Evolutionary conservation across 1,284 basidiomycete genomes (phyloP).

Genomic region (Inonotus obliquus): DNA sequence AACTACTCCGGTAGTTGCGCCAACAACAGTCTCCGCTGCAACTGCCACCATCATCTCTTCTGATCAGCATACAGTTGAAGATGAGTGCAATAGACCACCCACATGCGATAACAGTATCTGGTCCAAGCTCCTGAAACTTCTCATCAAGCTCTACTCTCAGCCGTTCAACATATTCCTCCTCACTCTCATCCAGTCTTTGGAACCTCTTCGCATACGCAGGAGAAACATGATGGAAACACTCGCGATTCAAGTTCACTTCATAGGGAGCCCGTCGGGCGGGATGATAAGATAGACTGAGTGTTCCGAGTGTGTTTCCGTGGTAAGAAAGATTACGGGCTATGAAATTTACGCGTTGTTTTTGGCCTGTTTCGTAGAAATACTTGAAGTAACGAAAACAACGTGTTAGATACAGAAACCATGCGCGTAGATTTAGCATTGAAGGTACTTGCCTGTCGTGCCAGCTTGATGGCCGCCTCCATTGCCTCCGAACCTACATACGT

Average conservation of each 20-base stretch:
- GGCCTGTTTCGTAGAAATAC: slow-evolving; percentile 67
- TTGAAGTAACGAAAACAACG: slow-evolving; percentile 24
- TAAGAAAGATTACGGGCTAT: slow-evolving; percentile 78
- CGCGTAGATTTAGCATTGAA: no score
- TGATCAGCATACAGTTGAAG: neutral
- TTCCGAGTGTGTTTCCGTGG: slow-evolving; percentile 79
- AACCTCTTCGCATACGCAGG: slow-evolving; percentile 84
- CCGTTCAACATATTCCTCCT: slow-evolving; percentile 72
- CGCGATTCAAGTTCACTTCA: slow-evolving; percentile 53
- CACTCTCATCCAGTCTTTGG: slow-evolving; percentile 60
- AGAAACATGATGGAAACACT: slow-evolving; percentile 75
- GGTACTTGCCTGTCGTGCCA: slow-evolving; percentile 58
- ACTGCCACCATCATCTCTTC: slow-evolving; percentile 40
- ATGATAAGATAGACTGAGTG: slow-evolving; percentile 63
- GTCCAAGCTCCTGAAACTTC: slow-evolving; percentile 77
- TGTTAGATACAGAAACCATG: no score
- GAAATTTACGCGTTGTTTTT: slow-evolving; percentile 68
- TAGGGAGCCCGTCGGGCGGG: slow-evolving; percentile 64
- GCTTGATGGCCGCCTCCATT: slow-evolving; percentile 77
- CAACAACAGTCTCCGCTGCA: slow-evolving; percentile 79
- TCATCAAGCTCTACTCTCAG: slow-evolving; percentile 75
- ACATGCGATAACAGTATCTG: slow-evolving; percentile 78
- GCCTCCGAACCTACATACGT: slow-evolving; percentile 69
- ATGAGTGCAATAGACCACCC: slow-evolving; percentile 24
- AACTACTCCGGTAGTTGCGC: slow-evolving; percentile 74